A percentile compares a stretch with the other conserved stretches of the same genome.
These are phyloP conservation scores for Cerrena zonata DNA, from an alignment of 1,284 basidiomycete species.

Conservation along the genomic window DNA sequence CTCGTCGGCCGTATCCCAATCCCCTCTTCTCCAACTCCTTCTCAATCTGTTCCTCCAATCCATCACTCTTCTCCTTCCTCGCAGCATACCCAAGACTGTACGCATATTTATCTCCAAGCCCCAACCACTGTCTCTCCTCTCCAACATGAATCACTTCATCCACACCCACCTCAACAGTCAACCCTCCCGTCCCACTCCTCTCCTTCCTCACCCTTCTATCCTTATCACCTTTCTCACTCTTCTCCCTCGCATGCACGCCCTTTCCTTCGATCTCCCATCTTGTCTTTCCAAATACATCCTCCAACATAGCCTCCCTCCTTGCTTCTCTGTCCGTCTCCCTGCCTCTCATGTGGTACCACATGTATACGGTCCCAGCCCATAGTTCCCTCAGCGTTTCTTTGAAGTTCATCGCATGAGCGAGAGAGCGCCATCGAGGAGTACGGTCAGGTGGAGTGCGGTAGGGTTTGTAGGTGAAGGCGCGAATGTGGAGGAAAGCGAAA, in stretches of 20 bases:
- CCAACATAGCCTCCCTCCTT: constrained; percentile 43
- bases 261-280: constrained; percentile 15
- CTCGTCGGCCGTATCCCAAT: constrained; percentile 27
- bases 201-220: background rate
- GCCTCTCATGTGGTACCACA: constrained; percentile 46
- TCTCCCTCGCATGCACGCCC: constrained; percentile 9
- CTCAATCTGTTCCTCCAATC: constrained; percentile 47
- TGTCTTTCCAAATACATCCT: constrained; percentile 43
- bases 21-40: constrained; percentile 46
- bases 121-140: constrained; percentile 48
- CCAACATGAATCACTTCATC: constrained; percentile 37
- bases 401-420: constrained; percentile 63
- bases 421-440: constrained; percentile 48
- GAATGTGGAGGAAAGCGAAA: constrained; percentile 68
- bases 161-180: constrained; percentile 21
- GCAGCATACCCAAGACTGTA: constrained; percentile 34
- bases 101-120: constrained; percentile 39
- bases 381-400: constrained; percentile 61
- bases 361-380: constrained; percentile 48
- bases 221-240: constrained; percentile 1
- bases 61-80: constrained; percentile 46
- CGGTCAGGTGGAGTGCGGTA: constrained; percentile 39
- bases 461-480: constrained; percentile 68
- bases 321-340: constrained; percentile 44
- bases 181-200: constrained; percentile 1